A percentile compares a stretch with the other conserved stretches of the same genome.
Conservation (phyloP, 2,329 filamentous ascomycete species). For the Scedosporium minutisporum region DNA sequence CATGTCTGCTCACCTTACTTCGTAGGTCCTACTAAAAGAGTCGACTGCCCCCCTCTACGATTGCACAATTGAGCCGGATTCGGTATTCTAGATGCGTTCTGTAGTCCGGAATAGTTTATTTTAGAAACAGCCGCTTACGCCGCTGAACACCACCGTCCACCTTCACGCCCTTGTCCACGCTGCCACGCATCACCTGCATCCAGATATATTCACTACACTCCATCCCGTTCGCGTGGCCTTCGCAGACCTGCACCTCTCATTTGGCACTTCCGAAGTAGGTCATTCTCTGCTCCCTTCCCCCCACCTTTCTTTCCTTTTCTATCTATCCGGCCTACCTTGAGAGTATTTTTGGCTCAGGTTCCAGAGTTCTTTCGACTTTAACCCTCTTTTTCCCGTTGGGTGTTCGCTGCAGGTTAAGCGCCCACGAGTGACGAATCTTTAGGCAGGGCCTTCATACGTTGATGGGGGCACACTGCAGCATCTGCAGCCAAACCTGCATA, state of each 20-base stretch:
- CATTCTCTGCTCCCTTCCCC: not conserved
- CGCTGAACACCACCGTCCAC: too few species aligned
- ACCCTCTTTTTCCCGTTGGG: not conserved
- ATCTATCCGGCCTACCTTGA: not conserved
- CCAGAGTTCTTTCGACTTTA: not conserved
- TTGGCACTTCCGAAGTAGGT: not conserved
- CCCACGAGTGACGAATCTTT: not conserved
- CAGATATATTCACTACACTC: not conserved
- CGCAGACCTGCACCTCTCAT: not conserved
- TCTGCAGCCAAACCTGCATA: not conserved
- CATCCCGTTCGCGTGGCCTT: not conserved
- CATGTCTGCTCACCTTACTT: too few species aligned
- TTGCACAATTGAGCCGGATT: not conserved
- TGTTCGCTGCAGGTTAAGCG: constrained; percentile 1
- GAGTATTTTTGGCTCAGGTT: not conserved
- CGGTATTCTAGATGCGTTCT: not conserved
- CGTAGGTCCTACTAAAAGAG: too few species aligned
- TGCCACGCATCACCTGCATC: not conserved
- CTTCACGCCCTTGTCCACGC: not conserved
- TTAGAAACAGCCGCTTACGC: not conserved
- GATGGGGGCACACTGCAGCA: not conserved
- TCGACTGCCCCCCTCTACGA: not conserved
- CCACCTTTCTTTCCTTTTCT: not conserved
- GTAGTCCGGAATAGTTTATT: not conserved
- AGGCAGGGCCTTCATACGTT: not conserved